Base-by-base conservation (phyloP, 768 basidiomycete genomes). In the Exsudoporus frostii region DNA sequence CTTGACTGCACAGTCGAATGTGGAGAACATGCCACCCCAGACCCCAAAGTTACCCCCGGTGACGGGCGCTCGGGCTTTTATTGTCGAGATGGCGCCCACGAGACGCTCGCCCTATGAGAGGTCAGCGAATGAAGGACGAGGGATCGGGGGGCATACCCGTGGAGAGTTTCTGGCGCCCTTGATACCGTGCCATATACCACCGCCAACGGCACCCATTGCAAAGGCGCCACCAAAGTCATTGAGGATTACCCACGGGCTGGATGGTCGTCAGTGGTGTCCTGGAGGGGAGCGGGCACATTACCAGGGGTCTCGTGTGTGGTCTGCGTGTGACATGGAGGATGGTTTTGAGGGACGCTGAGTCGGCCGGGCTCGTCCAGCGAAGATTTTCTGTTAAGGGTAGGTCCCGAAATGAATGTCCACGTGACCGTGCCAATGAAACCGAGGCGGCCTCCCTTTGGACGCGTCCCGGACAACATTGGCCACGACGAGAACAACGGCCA, bases 201-300 rank as follows among this genome's bases (percentile, higher is more conserved):
- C 96, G 64, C 96, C 96, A 50, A 98, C 86, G 33, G 94, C 92
- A 70, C 95, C 95, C 95, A 98, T 98, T 17, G 95, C 84, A 73
- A 97, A 96, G 13, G 95, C 94, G 56, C 93, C 95, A 55, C 96
- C 95, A 72, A 95, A 96, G 77, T 98, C 96, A 78, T 92, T 97
- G 63, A 98, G 86, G 68, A 98, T 90, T 48, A 98, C 95, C 92
- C 94, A 98, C 64, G 96, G 96, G 74, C 96, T 98, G 64, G 17
- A 30, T 20, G 38, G 32, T 8, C 1, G 48, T 61, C 27, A 62
- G 63, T 29, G 47, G 43, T 1, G 25, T n/a, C 30, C 3, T 13
- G 22, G 1, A 7, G 14, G 19, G 33, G 15, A 20, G 32, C 37
- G 19, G n/a, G 33, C 1, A 22, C 60, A 79, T 55, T 66, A 88